Conservation (phyloP, 2,329 filamentous ascomycete species). For the Sporothrix pseudoabietina region DNA sequence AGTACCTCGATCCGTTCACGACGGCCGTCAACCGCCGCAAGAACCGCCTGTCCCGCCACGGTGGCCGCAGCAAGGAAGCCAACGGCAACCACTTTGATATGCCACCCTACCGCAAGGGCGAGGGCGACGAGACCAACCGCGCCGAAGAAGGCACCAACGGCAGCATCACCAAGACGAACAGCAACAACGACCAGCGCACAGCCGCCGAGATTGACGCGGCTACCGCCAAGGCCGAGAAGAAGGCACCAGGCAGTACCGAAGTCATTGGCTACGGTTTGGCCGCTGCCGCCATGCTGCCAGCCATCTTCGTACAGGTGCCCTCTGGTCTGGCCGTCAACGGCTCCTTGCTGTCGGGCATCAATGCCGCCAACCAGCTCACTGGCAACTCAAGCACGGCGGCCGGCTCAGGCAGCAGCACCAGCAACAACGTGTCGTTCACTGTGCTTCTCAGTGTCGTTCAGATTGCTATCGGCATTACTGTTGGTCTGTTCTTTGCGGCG, state of each 20-base stretch:
- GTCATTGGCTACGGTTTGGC: constrained; percentile 72
- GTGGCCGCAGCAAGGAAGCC: neutral
- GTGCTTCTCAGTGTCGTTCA: constrained; percentile 62
- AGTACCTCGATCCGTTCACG: constrained; percentile 48
- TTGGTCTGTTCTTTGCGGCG: constrained; percentile 60
- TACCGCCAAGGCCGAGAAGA: constrained; percentile 35
- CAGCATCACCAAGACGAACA: constrained; percentile 19
- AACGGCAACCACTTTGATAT: constrained; percentile 28
- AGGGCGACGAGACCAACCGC: neutral
- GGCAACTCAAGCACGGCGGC: constrained; percentile 45
- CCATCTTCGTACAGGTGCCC: constrained; percentile 74
- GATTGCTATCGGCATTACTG: constrained; percentile 64
- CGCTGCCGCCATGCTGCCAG: constrained; percentile 81
- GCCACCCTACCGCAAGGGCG: constrained; percentile 21
- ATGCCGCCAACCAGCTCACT: constrained; percentile 58
- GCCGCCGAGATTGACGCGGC: constrained; percentile 27
- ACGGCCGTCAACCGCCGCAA: constrained; percentile 34
- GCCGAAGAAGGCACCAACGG: constrained; percentile 30
- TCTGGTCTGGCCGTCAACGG: constrained; percentile 63
- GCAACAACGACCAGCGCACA: constrained; percentile 2
- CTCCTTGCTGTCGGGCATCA: constrained; percentile 60
- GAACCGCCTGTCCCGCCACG: neutral
- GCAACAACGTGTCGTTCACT: constrained; percentile 54
- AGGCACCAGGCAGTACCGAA: constrained; percentile 42
- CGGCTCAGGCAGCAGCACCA: constrained; percentile 35